Base-by-base conservation (phyloP, 164 flowering plant genomes). In the Berberis thunbergii region DNA sequence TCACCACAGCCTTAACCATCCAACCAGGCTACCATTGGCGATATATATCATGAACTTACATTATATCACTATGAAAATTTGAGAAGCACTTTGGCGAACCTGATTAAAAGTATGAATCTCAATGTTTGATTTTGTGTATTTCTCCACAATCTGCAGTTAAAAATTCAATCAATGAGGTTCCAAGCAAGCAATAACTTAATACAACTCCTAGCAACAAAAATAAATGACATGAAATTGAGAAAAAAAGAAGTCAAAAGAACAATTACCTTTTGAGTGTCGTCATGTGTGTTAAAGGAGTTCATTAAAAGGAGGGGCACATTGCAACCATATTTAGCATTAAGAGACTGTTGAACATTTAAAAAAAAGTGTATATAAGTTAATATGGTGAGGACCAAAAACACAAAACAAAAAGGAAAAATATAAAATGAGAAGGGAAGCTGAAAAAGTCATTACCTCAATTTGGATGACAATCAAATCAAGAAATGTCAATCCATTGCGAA, bases 221-320 rank as follows among this genome's bases (percentile, higher is more conserved):
- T 26, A 26, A 26, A 26, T 26, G 41, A 1, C 39, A 59, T 4
- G 39, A 64, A 1, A 52, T 12, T 10, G 2, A 52, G 8, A 52
- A 12, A 52, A n/a, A 52, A 26, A 52, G 8, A 52, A 1, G 54
- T 7, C 4, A 10, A 10, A 4, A 4, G 54, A 52, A 10, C 49
- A 66, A 50, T 45, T 54, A 88, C 99, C 97, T 88, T 91, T 54
- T 44, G 73, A 11, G 96, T 88, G 64, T 93, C 97, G 69, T 93
- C 96, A 70, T 93, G 94, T 9, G 97, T 90, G 67, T 90, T 87
- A 84, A 88, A 85, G 59, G 97, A 88, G 76, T 93, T 89, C 98
- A 93, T 93, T 26, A 93, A 81, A 72, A 93, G 83, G 72, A 93
- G 78, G 1, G 99, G 99, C 57, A 95, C 98, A 64, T 73, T 85